These are phyloP conservation scores for Microcyclospora tardicrescens DNA, from an alignment of 2,329 filamentous ascomycete genomes.

Conservation along the genomic window DNA sequence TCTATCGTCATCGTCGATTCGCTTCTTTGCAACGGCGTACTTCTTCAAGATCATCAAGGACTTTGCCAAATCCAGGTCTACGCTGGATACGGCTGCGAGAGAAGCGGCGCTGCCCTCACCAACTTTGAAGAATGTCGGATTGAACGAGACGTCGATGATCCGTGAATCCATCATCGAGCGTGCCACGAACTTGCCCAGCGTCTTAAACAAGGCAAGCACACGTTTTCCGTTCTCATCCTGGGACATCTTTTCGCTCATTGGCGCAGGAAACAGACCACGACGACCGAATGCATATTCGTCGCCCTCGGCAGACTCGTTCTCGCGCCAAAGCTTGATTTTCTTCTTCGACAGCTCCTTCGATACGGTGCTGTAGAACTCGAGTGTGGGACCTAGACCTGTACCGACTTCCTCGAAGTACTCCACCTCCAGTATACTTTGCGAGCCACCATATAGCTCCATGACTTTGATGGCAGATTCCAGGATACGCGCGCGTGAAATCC, in stretches of 20 bases:
- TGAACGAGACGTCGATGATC: slow-evolving; percentile 96
- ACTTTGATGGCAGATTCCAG: slow-evolving; percentile 95
- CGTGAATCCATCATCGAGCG: slow-evolving; percentile 96
- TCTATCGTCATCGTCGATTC: slow-evolving; percentile 57
- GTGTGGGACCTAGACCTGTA: slow-evolving; percentile 83
- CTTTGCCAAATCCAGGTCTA: slow-evolving; percentile 73
- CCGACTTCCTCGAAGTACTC: slow-evolving; percentile 99
- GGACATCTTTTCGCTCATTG: slow-evolving; percentile 68
- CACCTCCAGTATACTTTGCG: slow-evolving; percentile 87
- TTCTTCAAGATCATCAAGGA: slow-evolving; percentile 80
- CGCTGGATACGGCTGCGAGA: slow-evolving; percentile 74
- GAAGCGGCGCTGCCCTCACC: slow-evolving; percentile 67
- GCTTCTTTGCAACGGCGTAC: slow-evolving; percentile 70
- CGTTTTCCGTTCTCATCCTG: slow-evolving; percentile 69
- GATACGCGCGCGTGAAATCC: slow-evolving; percentile 87
- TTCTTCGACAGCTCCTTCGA: slow-evolving; percentile 96
- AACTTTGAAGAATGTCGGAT: slow-evolving; percentile 93
- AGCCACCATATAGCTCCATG: slow-evolving; percentile 97
- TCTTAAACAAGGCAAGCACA: slow-evolving; percentile 76
- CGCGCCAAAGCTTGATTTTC: slow-evolving; percentile 92
- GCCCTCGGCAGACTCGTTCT: slow-evolving; percentile 60
- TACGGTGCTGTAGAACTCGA: slow-evolving; percentile 96
- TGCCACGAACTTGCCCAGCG: slow-evolving; percentile 92
- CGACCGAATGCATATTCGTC: slow-evolving; percentile 77
- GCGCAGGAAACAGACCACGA: slow-evolving; percentile 80